Percentiles rank a stretch among this genome's conserved stretches.
These are phyloP conservation scores for Senna tora DNA, from an alignment of 306 rosid species.

Conservation along the genomic window DNA sequence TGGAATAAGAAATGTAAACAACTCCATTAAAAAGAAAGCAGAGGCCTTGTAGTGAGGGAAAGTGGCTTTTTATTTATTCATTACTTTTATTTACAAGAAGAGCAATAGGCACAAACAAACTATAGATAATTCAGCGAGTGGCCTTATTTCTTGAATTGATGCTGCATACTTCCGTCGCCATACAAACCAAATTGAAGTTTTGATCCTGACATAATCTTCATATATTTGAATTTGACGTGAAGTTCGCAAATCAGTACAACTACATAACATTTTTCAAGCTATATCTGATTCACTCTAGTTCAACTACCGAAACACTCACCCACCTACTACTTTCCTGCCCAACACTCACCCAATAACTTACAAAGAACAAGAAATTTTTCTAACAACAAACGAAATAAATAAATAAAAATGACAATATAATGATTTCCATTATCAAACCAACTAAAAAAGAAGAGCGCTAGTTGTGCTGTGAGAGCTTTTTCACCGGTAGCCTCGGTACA, in stretches of 20 bases:
- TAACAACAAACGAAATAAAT: background rate
- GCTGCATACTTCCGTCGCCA: no score
- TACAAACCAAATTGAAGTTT: no score
- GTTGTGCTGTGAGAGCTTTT: background rate
- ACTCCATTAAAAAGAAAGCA: no score
- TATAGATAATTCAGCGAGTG: no score
- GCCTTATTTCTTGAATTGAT: no score
- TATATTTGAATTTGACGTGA: constrained; percentile 19
- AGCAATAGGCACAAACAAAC: no score
- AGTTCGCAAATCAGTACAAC: background rate
- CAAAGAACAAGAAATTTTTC: background rate
- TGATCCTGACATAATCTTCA: no score
- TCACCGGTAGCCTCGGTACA: constrained; percentile 75
- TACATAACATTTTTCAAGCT: constrained; percentile 35
- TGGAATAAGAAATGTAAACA: no score
- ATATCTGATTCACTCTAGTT: constrained; percentile 15
- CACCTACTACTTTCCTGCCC: constrained; percentile 30
- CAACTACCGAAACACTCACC: constrained; percentile 35
- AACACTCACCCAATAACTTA: constrained; percentile 23
- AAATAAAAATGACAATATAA: background rate
- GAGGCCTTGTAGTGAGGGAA: no score
- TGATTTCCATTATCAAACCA: background rate
- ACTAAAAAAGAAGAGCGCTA: constrained; percentile 8
- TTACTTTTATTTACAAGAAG: no score
- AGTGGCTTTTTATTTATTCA: no score